Evolutionary conservation across 495 filamentous ascomycete genomes (phyloP).

Genomic region (Jackrogersella multiformis): DNA sequence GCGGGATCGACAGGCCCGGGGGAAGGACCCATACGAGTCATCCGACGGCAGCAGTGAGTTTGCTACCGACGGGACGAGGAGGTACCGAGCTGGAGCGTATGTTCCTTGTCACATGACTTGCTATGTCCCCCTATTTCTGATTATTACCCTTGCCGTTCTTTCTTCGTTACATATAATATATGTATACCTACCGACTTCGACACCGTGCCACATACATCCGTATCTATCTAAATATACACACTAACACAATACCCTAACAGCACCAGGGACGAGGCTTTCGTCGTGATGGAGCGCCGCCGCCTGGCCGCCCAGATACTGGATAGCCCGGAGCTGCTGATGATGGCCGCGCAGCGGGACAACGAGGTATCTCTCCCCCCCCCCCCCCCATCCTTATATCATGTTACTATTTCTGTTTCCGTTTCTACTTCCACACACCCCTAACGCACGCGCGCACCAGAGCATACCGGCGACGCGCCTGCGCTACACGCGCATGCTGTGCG

Average conservation of each 20-base stretch:
- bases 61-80: slow-evolving; percentile 9
- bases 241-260: slow-evolving; percentile 1
- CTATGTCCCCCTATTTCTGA: background rate
- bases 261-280: slow-evolving; percentile 43
- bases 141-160: background rate
- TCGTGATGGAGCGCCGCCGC: slow-evolving; percentile 47
- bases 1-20: slow-evolving; percentile 64
- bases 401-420: background rate
- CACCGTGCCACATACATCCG: background rate
- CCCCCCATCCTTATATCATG: background rate
- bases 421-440: background rate
- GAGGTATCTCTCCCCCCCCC: slow-evolving; percentile 49
- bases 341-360: slow-evolving; percentile 58
- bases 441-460: slow-evolving; percentile 45
- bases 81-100: slow-evolving; percentile 20
- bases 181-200: slow-evolving; percentile 2
- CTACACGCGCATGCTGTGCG: slow-evolving; percentile 61
- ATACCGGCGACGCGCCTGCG: slow-evolving; percentile 58
- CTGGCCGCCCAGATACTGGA: slow-evolving; percentile 58
- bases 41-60: slow-evolving; percentile 43
- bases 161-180: background rate
- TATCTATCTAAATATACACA: background rate
- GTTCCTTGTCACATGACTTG: background rate
- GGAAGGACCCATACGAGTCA: slow-evolving; percentile 58
- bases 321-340: slow-evolving; percentile 62